A percentile compares a stretch with the other conserved stretches of the same genome.
These are phyloP conservation scores for Liquidambar formosana DNA, from an alignment of 164 flowering plant genomes.

Conservation along the genomic window DNA sequence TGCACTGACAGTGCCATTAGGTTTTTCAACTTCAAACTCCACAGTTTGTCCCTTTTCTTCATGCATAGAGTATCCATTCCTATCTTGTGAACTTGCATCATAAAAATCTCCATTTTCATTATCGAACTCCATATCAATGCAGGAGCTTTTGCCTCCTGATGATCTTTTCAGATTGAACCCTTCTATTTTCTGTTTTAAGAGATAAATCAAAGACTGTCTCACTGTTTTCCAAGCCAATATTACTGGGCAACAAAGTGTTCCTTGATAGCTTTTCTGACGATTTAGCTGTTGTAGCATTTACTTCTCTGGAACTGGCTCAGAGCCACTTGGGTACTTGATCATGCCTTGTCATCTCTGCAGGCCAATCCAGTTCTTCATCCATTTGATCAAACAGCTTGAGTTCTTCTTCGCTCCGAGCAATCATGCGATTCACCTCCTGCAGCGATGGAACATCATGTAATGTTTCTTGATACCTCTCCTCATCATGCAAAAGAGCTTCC, in stretches of 20 bases:
- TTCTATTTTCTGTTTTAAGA: slow-evolving; percentile 58
- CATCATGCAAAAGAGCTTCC: slow-evolving; percentile 93
- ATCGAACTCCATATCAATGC: slow-evolving; percentile 77
- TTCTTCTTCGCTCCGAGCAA: slow-evolving; percentile 94
- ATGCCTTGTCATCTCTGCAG: slow-evolving; percentile 77
- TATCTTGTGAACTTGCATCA: slow-evolving; percentile 87
- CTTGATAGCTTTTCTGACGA: slow-evolving; percentile 79
- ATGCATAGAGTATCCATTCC: slow-evolving; percentile 52
- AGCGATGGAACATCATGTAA: slow-evolving; percentile 95
- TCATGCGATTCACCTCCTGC: slow-evolving; percentile 96
- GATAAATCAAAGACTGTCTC: slow-evolving; percentile 49
- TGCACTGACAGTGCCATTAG: slow-evolving; percentile 51
- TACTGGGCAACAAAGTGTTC: slow-evolving; percentile 36
- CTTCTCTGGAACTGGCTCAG: slow-evolving; percentile 75
- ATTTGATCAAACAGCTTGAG: slow-evolving; percentile 93
- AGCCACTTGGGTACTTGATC: slow-evolving; percentile 97
- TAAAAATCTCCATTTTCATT: slow-evolving; percentile 82
- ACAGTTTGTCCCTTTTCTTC: slow-evolving; percentile 89
- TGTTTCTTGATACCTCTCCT: slow-evolving; percentile 93
- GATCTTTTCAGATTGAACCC: slow-evolving; percentile 64
- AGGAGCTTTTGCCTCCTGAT: slow-evolving; percentile 43
- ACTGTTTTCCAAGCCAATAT: slow-evolving; percentile 40
- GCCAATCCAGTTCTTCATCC: slow-evolving; percentile 96
- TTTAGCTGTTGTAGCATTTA: slow-evolving; percentile 62
- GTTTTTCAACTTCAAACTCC: slow-evolving; percentile 83